These are phyloP conservation scores for Spergularia azorica DNA, from an alignment of 179 eudicot genomes.

Conservation along the genomic window DNA sequence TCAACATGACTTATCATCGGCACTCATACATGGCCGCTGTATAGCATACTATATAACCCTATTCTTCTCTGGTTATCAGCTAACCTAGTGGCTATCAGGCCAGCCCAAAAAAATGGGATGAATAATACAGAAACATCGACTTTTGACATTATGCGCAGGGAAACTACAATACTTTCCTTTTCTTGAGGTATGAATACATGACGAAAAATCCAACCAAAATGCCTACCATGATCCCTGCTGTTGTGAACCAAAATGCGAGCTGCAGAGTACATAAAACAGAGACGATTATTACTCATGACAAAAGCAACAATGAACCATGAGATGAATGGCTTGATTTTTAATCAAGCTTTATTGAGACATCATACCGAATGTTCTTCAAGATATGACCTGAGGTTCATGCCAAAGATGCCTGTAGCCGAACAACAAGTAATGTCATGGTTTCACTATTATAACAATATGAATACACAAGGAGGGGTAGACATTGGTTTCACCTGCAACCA, in stretches of 20 bases:
- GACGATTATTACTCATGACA: neutral
- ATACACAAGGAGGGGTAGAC: neutral
- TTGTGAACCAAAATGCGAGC: constrained; percentile 95
- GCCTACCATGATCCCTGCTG: constrained; percentile 85
- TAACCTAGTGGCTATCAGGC: constrained; percentile 11
- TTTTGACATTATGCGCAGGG: constrained; percentile 3
- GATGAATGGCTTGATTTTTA: neutral
- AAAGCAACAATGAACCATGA: neutral
- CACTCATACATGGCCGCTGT: too few relatives aligned
- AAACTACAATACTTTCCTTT: constrained; percentile 66
- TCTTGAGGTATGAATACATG: constrained; percentile 79
- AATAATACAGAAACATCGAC: constrained; percentile 1
- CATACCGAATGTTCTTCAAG: constrained; percentile 92
- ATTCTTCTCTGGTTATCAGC: neutral
- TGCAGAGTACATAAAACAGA: constrained; percentile 34
- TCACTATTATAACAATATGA: neutral
- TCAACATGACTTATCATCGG: too few relatives aligned
- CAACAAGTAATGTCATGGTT: neutral
- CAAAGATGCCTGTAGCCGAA: constrained; percentile 78
- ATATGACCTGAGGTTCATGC: constrained; percentile 97
- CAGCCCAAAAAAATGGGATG: constrained; percentile 7
- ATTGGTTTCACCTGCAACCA: constrained; percentile 72
- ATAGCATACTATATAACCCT: neutral
- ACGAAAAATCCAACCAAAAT: constrained; percentile 68
- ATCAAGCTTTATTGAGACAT: constrained; percentile 10